Base-by-base conservation (phyloP, 83 land plant genomes). In the Picea abies region DNA sequence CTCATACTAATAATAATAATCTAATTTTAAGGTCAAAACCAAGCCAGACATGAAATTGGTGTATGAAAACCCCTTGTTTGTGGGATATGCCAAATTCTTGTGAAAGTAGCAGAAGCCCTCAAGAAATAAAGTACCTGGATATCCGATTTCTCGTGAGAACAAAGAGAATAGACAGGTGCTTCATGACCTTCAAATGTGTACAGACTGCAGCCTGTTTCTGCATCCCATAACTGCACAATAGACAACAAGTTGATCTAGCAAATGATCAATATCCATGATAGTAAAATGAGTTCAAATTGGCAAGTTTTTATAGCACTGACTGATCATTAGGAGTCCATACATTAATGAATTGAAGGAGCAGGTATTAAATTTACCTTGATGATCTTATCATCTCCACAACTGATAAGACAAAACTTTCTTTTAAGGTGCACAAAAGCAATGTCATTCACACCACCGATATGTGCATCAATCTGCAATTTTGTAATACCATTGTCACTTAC, bases 131-230 rank as follows among this genome's bases (percentile, higher is more conserved):
- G 5, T 63, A 86, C 96, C 88, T 89, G 95, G 56, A 92, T 85
- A 70, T 86, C 89, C 84, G 89, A 95, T 81, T 89, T 94, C 82
- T 88, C 81, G 81, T 94, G 93, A 62, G 96, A 93, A 82, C 93
- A 94, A 35, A 94, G 91, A 35, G 93, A 94, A 82, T 88, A 89
- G 10, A 94, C 93, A 19, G 93, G 89, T 12, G 90, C 93, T 58
- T 92, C 93, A 83, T 94, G 96, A 44, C 96, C 96, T 82, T 92
- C 96, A 88, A 94, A 92, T 7, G 87, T 86, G 66, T 78, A 89
- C 66, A 68, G 84, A 60, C 84, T 94, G 23, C 84, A 83, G 32
- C 93, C 95, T 80, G 67, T 86, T 52, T 83, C 61, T 14, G 87
- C 93, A 88, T 94, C 95, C 95, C 96, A 94, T 41, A 92, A 91